Evolutionary conservation across 2,329 filamentous ascomycete species (phyloP), one percentile per base, ranked within the genome.

Genomic region (Microcyclospora tardicrescens): DNA sequence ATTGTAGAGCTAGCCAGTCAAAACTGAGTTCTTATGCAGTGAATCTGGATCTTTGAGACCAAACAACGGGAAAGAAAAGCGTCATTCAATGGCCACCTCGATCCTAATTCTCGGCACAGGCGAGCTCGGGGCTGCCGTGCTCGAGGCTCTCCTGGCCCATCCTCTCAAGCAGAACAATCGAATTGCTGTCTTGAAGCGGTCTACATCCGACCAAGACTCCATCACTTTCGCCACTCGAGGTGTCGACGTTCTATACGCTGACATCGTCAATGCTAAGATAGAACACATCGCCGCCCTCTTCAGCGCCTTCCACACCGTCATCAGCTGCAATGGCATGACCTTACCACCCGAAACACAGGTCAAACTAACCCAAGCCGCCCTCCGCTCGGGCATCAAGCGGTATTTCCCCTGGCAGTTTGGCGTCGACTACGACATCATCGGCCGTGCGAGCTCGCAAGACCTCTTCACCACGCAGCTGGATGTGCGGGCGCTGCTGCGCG

Each of bases 381-480:
- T 83, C 0, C 54, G 58, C 10, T 75, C 71, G 0, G 57, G 61
- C 0, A 66, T 70, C 0, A 47, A 58, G 11, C 61, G 71, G 1
- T 84, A 70, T 51, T 67, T 84, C 13, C 79, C 80, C 0, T 84
- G 80, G 80, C 79, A 84, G 55, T 84, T 78, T 54, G 80, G 80
- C 1, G 72, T 82, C 16, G 76, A 84, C 52, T 84, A 84, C 57
- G 78, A 84, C 40, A 54, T 62, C 19, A 73, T 82, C 12, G 76
- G 77, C 0, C 55, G 61, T 0, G 70, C 71, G 0, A 73, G 70
- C 16, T 63, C 71, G 33, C 77, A 81, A 56, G 71, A 75, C 28
- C 52, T 84, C 11, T 84, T 83, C 48, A 77, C 77, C 42, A 79
- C 81, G 63, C 77, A 82, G 60, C 61, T 78, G 0, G 65, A 67